phyloP scores from a whole-genome alignment of 2,329 filamentous ascomycete species.

The Verticillium isaacii region DNA sequence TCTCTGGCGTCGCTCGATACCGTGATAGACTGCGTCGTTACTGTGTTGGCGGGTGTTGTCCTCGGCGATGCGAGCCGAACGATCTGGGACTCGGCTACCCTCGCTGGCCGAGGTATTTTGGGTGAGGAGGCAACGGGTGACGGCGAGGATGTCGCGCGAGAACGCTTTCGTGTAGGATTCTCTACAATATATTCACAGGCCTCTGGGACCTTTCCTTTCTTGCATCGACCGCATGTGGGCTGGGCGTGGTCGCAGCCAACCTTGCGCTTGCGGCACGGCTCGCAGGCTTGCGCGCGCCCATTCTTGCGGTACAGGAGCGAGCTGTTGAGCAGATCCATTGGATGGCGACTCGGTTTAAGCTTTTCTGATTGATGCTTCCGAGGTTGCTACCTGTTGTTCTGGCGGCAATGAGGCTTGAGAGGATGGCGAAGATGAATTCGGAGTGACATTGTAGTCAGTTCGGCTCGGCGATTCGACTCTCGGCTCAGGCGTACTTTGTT shows the following conservation, averaged over 20 bases:
- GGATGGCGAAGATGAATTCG: no score
- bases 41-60: background rate
- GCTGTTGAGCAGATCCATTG: background rate
- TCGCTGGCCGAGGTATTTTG: background rate
- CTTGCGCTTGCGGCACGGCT: slow-evolving; percentile 32
- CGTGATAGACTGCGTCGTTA: background rate
- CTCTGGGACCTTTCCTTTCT: slow-evolving; percentile 11
- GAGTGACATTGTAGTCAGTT: no score
- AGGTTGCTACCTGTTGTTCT: background rate
- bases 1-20: background rate
- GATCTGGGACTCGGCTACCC: background rate
- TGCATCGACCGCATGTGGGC: slow-evolving; percentile 33
- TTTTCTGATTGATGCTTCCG: background rate
- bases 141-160: background rate
- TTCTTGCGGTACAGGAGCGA: background rate
- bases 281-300: slow-evolving; percentile 13
- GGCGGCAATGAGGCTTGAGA: no score
- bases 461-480: no score
- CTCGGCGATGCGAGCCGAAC: background rate
- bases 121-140: background rate
- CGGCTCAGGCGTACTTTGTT: no score
- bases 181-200: background rate
- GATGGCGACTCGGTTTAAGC: background rate
- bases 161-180: background rate
- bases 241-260: slow-evolving; percentile 35